phyloP scores from a whole-genome alignment of 2,329 filamentous ascomycete genomes.

The Diaporthe ampelina region DNA sequence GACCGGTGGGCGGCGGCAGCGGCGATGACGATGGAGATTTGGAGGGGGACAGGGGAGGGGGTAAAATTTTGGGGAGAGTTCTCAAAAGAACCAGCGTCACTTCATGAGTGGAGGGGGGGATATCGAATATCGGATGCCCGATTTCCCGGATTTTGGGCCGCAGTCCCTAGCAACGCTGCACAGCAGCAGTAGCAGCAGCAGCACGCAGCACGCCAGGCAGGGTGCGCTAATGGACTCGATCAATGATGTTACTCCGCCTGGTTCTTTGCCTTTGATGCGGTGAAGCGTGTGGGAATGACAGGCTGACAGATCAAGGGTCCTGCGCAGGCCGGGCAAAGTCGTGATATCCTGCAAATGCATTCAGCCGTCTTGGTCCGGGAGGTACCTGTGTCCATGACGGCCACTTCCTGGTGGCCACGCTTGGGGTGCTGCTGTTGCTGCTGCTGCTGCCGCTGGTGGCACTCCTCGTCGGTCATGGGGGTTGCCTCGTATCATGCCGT shows the following conservation, averaged over 20 bases:
- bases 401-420: neutral
- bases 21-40: constrained; percentile 14
- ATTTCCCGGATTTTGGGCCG: constrained; percentile 24
- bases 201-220: constrained; percentile 3
- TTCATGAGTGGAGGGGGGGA: neutral
- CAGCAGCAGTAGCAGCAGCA: constrained; percentile 27
- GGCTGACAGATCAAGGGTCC: constrained; percentile 18
- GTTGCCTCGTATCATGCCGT: constrained; percentile 34
- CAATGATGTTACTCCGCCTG: constrained; percentile 11
- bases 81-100: neutral
- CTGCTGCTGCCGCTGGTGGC: neutral
- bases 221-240: constrained; percentile 19
- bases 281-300: constrained; percentile 27
- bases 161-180: constrained; percentile 24
- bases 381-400: constrained; percentile 9
- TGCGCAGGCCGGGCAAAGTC: constrained; percentile 5
- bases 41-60: neutral
- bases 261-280: constrained; percentile 17
- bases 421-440: neutral
- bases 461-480: neutral
- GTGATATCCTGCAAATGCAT: constrained; percentile 30
- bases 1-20: constrained; percentile 15
- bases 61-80: neutral
- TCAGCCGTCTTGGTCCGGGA: constrained; percentile 26
- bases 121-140: constrained; percentile 24